A percentile compares a stretch with the other conserved stretches of the same genome.
Evolutionary conservation across 768 basidiomycete species (phyloP).

Genomic region (Boletus rubroflammeus): DNA sequence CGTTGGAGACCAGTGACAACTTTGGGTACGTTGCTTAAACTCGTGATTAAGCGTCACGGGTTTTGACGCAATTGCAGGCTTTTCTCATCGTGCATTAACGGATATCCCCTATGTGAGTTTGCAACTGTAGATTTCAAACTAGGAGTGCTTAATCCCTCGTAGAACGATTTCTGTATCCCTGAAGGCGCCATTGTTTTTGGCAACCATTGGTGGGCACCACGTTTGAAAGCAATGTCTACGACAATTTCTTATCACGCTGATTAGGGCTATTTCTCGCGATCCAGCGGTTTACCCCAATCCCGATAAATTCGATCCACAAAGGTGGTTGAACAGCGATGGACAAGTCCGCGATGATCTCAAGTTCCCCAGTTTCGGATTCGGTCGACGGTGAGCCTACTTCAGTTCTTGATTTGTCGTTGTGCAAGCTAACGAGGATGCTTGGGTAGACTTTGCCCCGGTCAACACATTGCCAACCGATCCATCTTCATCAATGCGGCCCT

Average conservation of each 20-base stretch:
- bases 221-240: neutral
- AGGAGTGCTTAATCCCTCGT: slow-evolving; percentile 3
- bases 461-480: slow-evolving; percentile 58
- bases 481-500: slow-evolving; percentile 64
- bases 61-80: slow-evolving; percentile 35
- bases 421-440: neutral
- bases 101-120: slow-evolving; percentile 58
- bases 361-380: slow-evolving; percentile 55
- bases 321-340: slow-evolving; percentile 45
- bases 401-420: neutral
- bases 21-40: slow-evolving; percentile 19
- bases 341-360: slow-evolving; percentile 51
- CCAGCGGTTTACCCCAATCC: slow-evolving; percentile 57
- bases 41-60: neutral
- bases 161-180: slow-evolving; percentile 37
- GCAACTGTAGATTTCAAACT: neutral
- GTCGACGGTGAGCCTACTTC: slow-evolving; percentile 33
- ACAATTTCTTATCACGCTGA: neutral
- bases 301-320: slow-evolving; percentile 53
- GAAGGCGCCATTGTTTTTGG: slow-evolving; percentile 36
- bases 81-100: slow-evolving; percentile 60
- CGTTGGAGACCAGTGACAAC: slow-evolving; percentile 41
- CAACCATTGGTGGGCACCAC: slow-evolving; percentile 31
- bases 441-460: slow-evolving; percentile 62
- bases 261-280: slow-evolving; percentile 55